These are phyloP conservation scores for Fraxinus sp. DNA, from an alignment of 305 asterid species.

Conservation along the genomic window DNA sequence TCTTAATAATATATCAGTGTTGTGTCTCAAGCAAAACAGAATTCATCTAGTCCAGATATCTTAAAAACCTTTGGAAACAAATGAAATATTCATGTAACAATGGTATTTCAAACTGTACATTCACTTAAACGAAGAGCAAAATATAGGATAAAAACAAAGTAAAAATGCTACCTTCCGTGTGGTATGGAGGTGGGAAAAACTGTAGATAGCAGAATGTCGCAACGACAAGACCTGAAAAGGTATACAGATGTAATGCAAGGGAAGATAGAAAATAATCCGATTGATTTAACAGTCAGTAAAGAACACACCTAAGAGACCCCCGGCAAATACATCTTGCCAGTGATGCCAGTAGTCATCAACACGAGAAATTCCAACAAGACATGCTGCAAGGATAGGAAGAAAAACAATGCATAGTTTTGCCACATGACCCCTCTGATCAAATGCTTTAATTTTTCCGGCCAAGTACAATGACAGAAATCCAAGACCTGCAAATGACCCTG, in stretches of 20 bases:
- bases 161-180: constrained; percentile 49
- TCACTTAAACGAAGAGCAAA: neutral
- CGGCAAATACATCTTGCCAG: constrained; percentile 93
- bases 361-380: constrained; percentile 83
- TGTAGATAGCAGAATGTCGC: constrained; percentile 80
- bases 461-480: constrained; percentile 73
- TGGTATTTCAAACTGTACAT: neutral
- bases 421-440: constrained; percentile 74
- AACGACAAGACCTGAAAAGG: constrained; percentile 53
- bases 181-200: constrained; percentile 86
- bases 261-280: neutral
- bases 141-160: neutral
- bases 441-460: constrained; percentile 74
- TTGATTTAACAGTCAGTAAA: neutral
- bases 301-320: constrained; percentile 76
- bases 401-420: constrained; percentile 73
- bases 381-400: constrained; percentile 72
- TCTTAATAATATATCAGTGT: neutral
- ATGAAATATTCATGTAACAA: neutral
- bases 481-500: constrained; percentile 98
- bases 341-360: constrained; percentile 97
- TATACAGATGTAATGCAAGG: neutral
- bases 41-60: neutral
- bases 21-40: too few species aligned
- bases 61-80: neutral